A percentile compares a stretch with the other conserved stretches of the same genome.
Evolutionary conservation across 768 basidiomycete genomes (phyloP).

Genomic region (Albatrellus ellisii): DNA sequence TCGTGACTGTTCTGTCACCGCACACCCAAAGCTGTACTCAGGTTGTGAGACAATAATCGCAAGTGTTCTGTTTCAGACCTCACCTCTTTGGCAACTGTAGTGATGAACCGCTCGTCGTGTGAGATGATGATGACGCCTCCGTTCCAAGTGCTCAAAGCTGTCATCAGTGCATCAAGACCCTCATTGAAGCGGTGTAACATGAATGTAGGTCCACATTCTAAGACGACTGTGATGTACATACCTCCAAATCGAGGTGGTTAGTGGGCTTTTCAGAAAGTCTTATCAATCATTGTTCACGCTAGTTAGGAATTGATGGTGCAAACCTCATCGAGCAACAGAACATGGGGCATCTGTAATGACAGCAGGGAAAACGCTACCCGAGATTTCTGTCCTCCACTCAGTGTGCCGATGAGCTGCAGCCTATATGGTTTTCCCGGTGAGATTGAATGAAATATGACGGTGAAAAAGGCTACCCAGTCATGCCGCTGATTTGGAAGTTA

Average conservation of each 20-base stretch:
- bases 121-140: conserved; percentile 89
- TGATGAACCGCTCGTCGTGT: conserved; percentile 94
- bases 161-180: conserved; percentile 93
- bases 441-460: not conserved
- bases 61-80: too few species aligned
- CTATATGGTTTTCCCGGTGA: conserved; percentile 20
- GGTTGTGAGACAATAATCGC: conserved; percentile 11
- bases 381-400: conserved; percentile 93
- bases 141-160: conserved; percentile 67
- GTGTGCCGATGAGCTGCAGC: conserved; percentile 79
- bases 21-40: conserved; percentile 78
- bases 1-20: conserved; percentile 63
- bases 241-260: conserved; percentile 94
- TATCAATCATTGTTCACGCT: not conserved
- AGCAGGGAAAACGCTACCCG: conserved; percentile 87
- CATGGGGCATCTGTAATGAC: conserved; percentile 81
- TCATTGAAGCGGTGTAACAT: too few species aligned
- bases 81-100: conserved; percentile 77
- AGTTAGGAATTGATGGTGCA: conserved; percentile 12
- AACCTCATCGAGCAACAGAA: conserved; percentile 89
- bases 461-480: conserved; percentile 53
- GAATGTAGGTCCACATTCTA: too few species aligned
- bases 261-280: conserved; percentile 45
- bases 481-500: conserved; percentile 93
- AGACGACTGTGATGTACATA: too few species aligned